These are phyloP conservation scores for Melastoma malabathricum DNA, from an alignment of 345 rosid genomes.

Conservation along the genomic window DNA sequence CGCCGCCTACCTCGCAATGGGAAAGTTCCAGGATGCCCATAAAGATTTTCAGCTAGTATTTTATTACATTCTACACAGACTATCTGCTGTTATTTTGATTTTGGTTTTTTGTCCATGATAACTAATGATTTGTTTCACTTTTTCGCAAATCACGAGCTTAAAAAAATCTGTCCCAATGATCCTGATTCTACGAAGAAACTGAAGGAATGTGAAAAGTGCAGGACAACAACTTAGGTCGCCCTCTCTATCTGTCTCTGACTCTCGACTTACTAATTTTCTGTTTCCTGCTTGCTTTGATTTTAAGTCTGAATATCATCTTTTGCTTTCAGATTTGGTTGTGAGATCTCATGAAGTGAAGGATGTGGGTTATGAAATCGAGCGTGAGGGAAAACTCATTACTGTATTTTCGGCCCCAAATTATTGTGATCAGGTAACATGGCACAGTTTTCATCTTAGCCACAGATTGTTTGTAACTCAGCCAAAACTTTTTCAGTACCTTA, in stretches of 20 bases:
- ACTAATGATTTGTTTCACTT: too few relatives aligned
- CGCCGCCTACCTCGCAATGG: conserved; percentile 2
- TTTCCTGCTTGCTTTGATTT: not conserved
- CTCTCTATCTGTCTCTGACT: not conserved
- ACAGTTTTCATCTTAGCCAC: too few relatives aligned
- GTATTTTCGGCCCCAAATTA: conserved; percentile 98
- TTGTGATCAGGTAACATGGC: conserved; percentile 71
- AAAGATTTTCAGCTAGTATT: conserved; percentile 4
- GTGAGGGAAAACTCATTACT: conserved; percentile 89
- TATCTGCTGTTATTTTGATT: not conserved
- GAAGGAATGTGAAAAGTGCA: conserved; percentile 19
- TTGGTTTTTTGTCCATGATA: not conserved
- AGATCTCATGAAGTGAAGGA: conserved; percentile 98
- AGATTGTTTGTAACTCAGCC: too few relatives aligned
- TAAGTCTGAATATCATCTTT: not conserved
- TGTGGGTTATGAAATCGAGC: conserved; percentile 93
- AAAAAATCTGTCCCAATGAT: conserved; percentile 1
- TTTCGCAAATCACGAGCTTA: not conserved
- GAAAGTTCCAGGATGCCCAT: conserved; percentile 1
- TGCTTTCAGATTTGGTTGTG: conserved; percentile 52
- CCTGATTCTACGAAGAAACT: not conserved
- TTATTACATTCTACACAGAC: not conserved
- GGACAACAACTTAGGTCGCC: conserved; percentile 77
- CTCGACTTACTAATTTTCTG: too few relatives aligned
- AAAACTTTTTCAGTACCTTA: too few relatives aligned